Percentiles rank a stretch among this genome's conserved stretches.
Conservation (phyloP, 345 rosid species). For the Mallotus nudiflorus region DNA sequence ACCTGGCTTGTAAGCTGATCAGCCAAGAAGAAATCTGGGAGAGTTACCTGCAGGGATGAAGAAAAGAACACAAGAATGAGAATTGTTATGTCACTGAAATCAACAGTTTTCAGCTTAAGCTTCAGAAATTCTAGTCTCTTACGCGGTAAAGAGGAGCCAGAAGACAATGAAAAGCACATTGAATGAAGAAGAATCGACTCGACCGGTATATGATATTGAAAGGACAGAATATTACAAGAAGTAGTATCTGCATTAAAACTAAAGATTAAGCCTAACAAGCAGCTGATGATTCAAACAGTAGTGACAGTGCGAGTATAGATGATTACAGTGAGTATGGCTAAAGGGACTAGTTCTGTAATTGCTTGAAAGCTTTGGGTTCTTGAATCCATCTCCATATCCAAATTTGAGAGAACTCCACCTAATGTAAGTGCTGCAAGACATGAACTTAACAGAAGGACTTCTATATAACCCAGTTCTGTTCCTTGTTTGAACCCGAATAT, state of each 20-base stretch:
- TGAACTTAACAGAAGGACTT: constrained; percentile 55
- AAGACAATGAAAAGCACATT: constrained; percentile 48
- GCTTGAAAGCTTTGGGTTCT: constrained; percentile 54
- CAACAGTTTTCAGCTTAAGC: neutral
- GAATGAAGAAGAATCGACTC: constrained; percentile 56
- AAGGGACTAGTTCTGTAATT: constrained; percentile 67
- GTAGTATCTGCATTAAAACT: constrained; percentile 40
- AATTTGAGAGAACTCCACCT: constrained; percentile 54
- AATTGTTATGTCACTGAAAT: neutral
- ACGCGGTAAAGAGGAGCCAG: constrained; percentile 77
- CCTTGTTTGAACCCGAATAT: constrained; percentile 81
- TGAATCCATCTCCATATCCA: constrained; percentile 87
- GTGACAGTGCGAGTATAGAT: neutral
- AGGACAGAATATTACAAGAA: constrained; percentile 51
- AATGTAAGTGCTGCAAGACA: constrained; percentile 59
- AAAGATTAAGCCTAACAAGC: neutral
- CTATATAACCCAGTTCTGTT: constrained; percentile 62
- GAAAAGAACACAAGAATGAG: constrained; percentile 3
- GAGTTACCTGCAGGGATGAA: constrained; percentile 49
- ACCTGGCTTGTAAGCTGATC: constrained; percentile 89
- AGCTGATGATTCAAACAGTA: too few species aligned
- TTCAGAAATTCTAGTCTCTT: constrained; percentile 8
- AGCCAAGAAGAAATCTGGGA: constrained; percentile 85
- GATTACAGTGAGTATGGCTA: constrained; percentile 55
- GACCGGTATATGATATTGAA: constrained; percentile 64